Conservation (phyloP, 768 basidiomycete species). For the Serendipita sp. region DNA sequence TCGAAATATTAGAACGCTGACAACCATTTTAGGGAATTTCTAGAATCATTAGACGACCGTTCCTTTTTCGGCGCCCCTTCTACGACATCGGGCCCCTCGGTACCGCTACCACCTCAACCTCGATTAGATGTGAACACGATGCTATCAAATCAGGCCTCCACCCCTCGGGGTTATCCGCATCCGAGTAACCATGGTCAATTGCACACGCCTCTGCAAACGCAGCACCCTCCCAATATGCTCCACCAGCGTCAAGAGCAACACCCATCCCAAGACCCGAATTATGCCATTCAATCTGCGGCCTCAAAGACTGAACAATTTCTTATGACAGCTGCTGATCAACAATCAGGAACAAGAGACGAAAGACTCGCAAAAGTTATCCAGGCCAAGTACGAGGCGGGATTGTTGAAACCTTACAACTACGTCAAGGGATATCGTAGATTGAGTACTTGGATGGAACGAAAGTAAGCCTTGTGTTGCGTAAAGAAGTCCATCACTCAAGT, state of each 20-base stretch:
- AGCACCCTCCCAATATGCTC: slow-evolving; percentile 1
- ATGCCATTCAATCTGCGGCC: background rate
- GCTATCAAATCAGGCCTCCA: no score
- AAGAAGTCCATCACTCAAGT: background rate
- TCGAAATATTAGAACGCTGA: background rate
- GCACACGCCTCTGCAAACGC: slow-evolving; percentile 10
- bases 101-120: slow-evolving; percentile 28
- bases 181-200: slow-evolving; percentile 8
- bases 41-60: slow-evolving; percentile 74
- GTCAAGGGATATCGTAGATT: slow-evolving; percentile 88
- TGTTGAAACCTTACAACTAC: slow-evolving; percentile 91
- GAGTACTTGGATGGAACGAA: slow-evolving; percentile 88
- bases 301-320: slow-evolving; percentile 72
- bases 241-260: background rate
- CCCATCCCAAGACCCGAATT: background rate
- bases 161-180: slow-evolving; percentile 9
- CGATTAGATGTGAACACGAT: background rate
- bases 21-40: slow-evolving; percentile 48
- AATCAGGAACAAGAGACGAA: slow-evolving; percentile 77
- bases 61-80: slow-evolving; percentile 54
- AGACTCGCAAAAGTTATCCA: slow-evolving; percentile 81
- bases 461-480: slow-evolving; percentile 31
- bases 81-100: slow-evolving; percentile 30
- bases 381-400: slow-evolving; percentile 91
- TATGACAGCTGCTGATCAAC: slow-evolving; percentile 88